Evolutionary conservation across 768 basidiomycete species (phyloP).

Genomic region (Hygrophorus pudorinus): DNA sequence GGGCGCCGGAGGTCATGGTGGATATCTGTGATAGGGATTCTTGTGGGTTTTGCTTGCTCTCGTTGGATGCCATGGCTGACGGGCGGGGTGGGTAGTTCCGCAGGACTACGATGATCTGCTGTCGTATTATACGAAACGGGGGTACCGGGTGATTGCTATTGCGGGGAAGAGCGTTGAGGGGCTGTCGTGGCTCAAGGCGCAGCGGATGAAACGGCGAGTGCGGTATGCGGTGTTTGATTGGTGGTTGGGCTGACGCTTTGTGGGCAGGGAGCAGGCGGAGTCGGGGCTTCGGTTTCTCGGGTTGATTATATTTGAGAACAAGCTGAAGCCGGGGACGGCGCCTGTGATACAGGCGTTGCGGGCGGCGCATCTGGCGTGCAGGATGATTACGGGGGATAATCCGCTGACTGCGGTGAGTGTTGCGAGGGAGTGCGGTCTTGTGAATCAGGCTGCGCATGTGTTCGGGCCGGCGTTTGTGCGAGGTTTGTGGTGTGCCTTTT

Average conservation of each 20-base stretch:
- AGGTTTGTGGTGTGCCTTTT: constrained; percentile 36
- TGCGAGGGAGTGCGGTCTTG: constrained; percentile 84
- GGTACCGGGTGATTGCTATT: constrained; percentile 96
- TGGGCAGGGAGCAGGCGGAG: constrained; percentile 86
- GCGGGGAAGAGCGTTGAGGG: constrained; percentile 94
- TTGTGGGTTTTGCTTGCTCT: constrained; percentile 43
- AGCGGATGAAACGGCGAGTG: constrained; percentile 83
- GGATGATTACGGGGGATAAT: constrained; percentile 99
- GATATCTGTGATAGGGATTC: constrained; percentile 90
- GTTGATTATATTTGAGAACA: constrained; percentile 96
- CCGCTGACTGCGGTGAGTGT: constrained; percentile 95
- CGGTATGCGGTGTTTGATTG: constrained; percentile 1
- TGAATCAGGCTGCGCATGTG: constrained; percentile 82
- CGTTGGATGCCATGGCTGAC: too few species aligned
- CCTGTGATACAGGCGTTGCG: constrained; percentile 86
- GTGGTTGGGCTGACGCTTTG: neutral
- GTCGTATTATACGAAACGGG: constrained; percentile 93
- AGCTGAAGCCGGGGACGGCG: constrained; percentile 85
- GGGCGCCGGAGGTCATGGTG: constrained; percentile 96
- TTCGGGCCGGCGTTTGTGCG: constrained; percentile 73
- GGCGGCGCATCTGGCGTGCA: constrained; percentile 81
- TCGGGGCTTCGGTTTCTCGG: constrained; percentile 85
- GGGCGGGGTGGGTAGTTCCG: constrained; percentile 60
- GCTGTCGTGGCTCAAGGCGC: constrained; percentile 94
- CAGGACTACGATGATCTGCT: constrained; percentile 93